Base-by-base conservation (phyloP, 1,284 basidiomycete species). In the Entoloma clypeatum region DNA sequence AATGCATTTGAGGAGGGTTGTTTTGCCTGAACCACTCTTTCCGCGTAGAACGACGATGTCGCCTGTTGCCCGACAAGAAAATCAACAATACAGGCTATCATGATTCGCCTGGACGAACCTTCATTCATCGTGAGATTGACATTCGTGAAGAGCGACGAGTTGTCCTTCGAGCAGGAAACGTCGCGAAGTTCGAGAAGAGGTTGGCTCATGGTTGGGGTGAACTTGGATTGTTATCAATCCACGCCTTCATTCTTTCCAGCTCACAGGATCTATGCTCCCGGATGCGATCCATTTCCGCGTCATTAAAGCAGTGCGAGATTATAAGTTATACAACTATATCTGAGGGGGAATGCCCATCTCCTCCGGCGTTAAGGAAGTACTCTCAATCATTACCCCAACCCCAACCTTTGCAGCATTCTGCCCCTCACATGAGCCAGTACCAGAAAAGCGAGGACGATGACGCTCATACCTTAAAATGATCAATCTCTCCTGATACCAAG, bases 361-460 rank as follows among this genome's bases (percentile, higher is more conserved):
- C 68, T 88, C 85, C 8, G 83, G 83, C 17, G 81, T 81, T 65
- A 88, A 64, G 49, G 67, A 75, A 30, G 79, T 77, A 59, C 81
- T 86, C 75, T 98, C 94, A 54, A 98, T 89, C 86, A 92, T 92
- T 62, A 98, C 88, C 65, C 93, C 94, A 10, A 98, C 82, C 48
- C 95, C 95, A 49, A 97, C 87, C 69, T 94, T 94, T 40, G 90
- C 86, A 28, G 90, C 74, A 67, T 91, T 92, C 91, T 93, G 52
- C 4, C 46, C n/a, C n/a, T n/a, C 5, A 27, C 22, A 39, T 11
- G 19, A 19, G 21, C 44, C 19, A 41, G 39, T 26, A 13, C 24
- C 21, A 43, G 7, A 13, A n/a, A 19, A 19, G 22, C 22, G 18
- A 13, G 23, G n/a, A 19, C 26, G 42, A 23, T 25, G 3, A 23